These are phyloP conservation scores for Syncephalastrum monosporum DNA, from an alignment of 371 early-diverging fungal genomes.

Conservation along the genomic window DNA sequence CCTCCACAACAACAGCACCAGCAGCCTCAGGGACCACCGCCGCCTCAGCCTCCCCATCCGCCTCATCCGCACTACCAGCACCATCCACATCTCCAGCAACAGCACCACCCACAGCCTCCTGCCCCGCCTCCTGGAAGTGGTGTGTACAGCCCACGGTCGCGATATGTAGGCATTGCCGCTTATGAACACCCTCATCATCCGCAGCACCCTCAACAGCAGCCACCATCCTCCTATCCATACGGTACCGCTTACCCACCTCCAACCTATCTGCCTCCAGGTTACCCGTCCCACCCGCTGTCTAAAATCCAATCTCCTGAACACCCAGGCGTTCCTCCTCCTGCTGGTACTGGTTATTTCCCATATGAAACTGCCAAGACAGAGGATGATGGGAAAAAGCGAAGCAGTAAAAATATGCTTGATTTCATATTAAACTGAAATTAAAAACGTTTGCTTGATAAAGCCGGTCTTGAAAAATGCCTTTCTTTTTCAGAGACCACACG, in stretches of 20 bases:
- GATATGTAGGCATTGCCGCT: too few relatives aligned
- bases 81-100: conserved; percentile 19
- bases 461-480: too few relatives aligned
- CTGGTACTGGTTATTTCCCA: background rate
- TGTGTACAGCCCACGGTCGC: background rate
- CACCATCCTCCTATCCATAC: background rate
- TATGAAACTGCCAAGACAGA: background rate
- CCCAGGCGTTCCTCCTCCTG: background rate
- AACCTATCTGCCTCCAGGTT: conserved; percentile 2
- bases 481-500: too few relatives aligned
- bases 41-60: conserved; percentile 9
- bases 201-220: conserved; percentile 5
- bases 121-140: background rate
- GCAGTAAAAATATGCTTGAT: conserved; percentile 27
- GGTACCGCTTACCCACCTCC: background rate
- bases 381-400: conserved; percentile 8
- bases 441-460: background rate
- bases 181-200: background rate
- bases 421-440: conserved; percentile 31
- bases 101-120: conserved; percentile 4
- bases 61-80: conserved; percentile 10
- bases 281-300: background rate
- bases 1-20: conserved; percentile 9
- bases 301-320: background rate
- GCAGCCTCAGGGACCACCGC: conserved; percentile 10